Percentiles rank a stretch among this genome's conserved stretches.
These are phyloP conservation scores for Seiridium cupressi DNA, from an alignment of 2,329 filamentous ascomycete species.

Conservation along the genomic window DNA sequence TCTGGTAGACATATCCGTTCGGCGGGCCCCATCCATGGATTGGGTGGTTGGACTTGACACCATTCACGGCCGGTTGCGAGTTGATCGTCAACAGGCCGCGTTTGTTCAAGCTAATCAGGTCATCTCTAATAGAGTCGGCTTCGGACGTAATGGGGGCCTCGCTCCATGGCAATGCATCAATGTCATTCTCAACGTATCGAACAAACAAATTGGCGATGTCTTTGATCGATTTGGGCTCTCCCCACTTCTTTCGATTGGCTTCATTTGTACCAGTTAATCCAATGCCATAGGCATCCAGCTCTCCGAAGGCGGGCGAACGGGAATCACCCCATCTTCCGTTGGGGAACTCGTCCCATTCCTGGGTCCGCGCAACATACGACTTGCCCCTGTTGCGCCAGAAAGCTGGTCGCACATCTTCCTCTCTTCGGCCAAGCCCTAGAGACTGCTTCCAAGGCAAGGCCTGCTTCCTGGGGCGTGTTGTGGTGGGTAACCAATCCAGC, in stretches of 20 bases:
- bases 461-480: slow-evolving; percentile 77
- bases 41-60: slow-evolving; percentile 81
- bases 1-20: slow-evolving; percentile 97
- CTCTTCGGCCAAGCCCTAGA: slow-evolving; percentile 80
- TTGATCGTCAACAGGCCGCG: slow-evolving; percentile 93
- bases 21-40: slow-evolving; percentile 91
- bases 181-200: slow-evolving; percentile 75
- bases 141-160: slow-evolving; percentile 84
- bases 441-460: slow-evolving; percentile 96
- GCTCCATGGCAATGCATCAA: slow-evolving; percentile 89
- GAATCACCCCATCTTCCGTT: slow-evolving; percentile 99
- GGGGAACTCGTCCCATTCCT: slow-evolving; percentile 98
- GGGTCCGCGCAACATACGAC: slow-evolving; percentile 91
- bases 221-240: slow-evolving; percentile 73
- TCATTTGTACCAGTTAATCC: slow-evolving; percentile 93
- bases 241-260: slow-evolving; percentile 94
- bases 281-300: slow-evolving; percentile 91
- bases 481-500: slow-evolving; percentile 75
- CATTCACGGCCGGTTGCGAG: slow-evolving; percentile 92
- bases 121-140: slow-evolving; percentile 72
- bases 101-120: slow-evolving; percentile 79
- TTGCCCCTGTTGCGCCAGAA: slow-evolving; percentile 98
- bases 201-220: slow-evolving; percentile 85
- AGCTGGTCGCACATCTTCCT: slow-evolving; percentile 94
- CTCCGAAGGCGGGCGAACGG: slow-evolving; percentile 91